Evolutionary conservation across 2,329 filamentous ascomycete genomes (phyloP), one percentile per base, ranked within the genome.

Genomic region (Emydomyces testavorans): DNA sequence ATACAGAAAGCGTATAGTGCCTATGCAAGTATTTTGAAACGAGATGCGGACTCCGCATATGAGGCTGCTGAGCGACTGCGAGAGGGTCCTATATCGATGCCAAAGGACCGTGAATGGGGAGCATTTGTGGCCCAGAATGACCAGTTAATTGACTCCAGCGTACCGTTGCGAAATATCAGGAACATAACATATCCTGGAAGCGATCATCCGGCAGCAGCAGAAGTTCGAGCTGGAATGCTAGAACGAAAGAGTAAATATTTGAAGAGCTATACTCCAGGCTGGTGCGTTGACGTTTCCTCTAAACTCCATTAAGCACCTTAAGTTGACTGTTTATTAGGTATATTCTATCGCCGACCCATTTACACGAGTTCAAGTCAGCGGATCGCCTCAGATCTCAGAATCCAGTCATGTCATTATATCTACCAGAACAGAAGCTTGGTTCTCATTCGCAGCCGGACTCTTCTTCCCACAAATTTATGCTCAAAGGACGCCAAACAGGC

Each of bases 191-290:
- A 96, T 62, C 89, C 89, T 15, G 92, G 92, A 35, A 87, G 86
- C 61, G 78, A 94, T 58, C 85, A 94, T 64, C 80, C 85, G 52
- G 79, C 85, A 65, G 86, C 74, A 62, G 72, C 85, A 52, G 90
- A 96, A 65, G 85, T 98, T 46, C 77, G 89, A 52, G 86, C 87
- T 16, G 92, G 92, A 2, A 80, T 95, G 67, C 72, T 98, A 29
- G 92, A 98, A 71, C 83, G 92, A 56, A 96, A 96, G 79, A 94
- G 88, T 76, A 98, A 96, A 63, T 98, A 96, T 61, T 71, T 98
- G 52, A 96, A 95, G 72, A 95, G 89, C 64, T 95, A 95, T 65
- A 92, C 89, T 6, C 85, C 88, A 21, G 90, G 90, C 61, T 96
- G 90, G 89, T 90, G 72, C 68, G 82, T 71, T 48, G 23, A 24